Evolutionary conservation across 2,329 filamentous ascomycete genomes (phyloP).

Genomic region (Fusarium brevicatenulatum): DNA sequence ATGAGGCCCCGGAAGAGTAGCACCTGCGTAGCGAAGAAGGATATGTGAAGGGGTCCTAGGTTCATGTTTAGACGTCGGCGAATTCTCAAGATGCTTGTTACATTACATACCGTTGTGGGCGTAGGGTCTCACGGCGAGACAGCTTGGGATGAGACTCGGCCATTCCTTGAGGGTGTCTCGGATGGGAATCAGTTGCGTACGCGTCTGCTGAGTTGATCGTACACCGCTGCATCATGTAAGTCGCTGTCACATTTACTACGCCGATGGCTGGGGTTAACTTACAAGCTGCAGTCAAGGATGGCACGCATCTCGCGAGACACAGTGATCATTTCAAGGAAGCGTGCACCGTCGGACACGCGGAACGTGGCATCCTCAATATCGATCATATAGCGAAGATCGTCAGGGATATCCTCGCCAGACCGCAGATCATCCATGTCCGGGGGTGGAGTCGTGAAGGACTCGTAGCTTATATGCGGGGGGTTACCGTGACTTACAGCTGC

Average conservation of each 20-base stretch:
- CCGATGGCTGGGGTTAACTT: slow-evolving; percentile 28
- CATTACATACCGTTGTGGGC: slow-evolving; percentile 33
- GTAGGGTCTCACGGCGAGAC: slow-evolving; percentile 33
- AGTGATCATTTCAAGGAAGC: slow-evolving; percentile 51
- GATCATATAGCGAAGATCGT: slow-evolving; percentile 49
- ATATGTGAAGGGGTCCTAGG: slow-evolving; percentile 53
- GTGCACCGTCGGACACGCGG: slow-evolving; percentile 49
- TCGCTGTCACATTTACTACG: not conserved
- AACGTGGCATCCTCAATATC: slow-evolving; percentile 48
- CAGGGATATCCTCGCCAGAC: slow-evolving; percentile 55
- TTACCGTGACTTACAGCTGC: slow-evolving; percentile 59
- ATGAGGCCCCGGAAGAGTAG: slow-evolving; percentile 57
- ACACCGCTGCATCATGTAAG: slow-evolving; percentile 23
- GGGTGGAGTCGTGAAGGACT: slow-evolving; percentile 53
- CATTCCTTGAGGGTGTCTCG: slow-evolving; percentile 49
- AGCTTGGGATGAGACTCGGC: slow-evolving; percentile 51
- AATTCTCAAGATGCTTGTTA: not conserved
- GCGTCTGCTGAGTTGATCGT: slow-evolving; percentile 26
- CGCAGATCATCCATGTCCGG: slow-evolving; percentile 55
- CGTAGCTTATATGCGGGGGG: slow-evolving; percentile 55
- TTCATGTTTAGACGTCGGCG: slow-evolving; percentile 14
- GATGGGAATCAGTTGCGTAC: slow-evolving; percentile 40
- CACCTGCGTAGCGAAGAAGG: slow-evolving; percentile 55
- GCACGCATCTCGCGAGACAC: slow-evolving; percentile 47
- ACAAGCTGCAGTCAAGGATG: slow-evolving; percentile 50